A percentile compares a stretch with the other conserved stretches of the same genome.
Conservation (phyloP, 2,329 filamentous ascomycete genomes). For the Chaetomiaceae sp. region DNA sequence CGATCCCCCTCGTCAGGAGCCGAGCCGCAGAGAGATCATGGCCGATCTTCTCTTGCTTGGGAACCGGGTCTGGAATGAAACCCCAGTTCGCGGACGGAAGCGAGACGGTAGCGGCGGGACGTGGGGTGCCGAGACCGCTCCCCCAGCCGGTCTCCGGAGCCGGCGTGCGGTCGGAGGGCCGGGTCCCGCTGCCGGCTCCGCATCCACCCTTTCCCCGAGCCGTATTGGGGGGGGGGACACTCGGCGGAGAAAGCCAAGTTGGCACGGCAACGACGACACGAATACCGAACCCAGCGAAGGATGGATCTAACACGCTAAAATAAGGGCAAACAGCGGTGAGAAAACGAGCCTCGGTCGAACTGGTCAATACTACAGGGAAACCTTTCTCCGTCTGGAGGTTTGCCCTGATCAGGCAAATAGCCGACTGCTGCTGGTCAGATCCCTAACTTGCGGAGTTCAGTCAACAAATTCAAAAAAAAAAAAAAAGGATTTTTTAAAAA, state of each 20-base stretch:
- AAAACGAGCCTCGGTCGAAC: background rate
- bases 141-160: background rate
- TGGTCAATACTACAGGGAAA: background rate
- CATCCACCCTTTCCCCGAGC: background rate
- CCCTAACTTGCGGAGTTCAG: background rate
- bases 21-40: background rate
- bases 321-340: background rate
- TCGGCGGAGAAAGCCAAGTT: too few relatives aligned
- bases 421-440: too few relatives aligned
- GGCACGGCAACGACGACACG: background rate
- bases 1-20: background rate
- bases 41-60: background rate
- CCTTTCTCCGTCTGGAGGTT: background rate
- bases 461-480: too few relatives aligned
- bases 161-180: background rate
- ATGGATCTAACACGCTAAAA: too few relatives aligned
- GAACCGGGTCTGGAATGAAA: background rate
- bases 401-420: background rate
- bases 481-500: too few relatives aligned
- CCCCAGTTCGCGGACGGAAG: background rate
- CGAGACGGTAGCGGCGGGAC: background rate
- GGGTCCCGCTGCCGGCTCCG: background rate
- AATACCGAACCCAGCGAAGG: too few relatives aligned
- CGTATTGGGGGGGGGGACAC: too few relatives aligned
- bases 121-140: background rate